Base-by-base conservation (phyloP, 2,329 filamentous ascomycete genomes). In the Exophiala aquamarina region DNA sequence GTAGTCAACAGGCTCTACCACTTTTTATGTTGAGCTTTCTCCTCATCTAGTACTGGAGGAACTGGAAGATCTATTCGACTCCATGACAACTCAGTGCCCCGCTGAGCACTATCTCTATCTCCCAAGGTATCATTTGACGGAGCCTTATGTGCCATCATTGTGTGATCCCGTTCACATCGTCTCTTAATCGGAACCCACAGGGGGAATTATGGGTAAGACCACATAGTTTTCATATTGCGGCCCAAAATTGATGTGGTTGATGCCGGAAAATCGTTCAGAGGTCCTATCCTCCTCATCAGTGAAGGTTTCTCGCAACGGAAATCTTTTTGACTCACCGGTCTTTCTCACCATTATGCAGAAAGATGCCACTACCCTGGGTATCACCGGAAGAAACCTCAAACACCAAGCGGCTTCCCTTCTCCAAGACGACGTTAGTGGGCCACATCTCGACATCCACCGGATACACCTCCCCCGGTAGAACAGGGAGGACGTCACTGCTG, bases 281-380 rank as follows among this genome's bases (percentile, higher is more conserved):
- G 5, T 28, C 50, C 61, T 33, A 57, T 65, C 62, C 63, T 59
- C 38, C 65, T 63, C 34, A 47, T 44, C n/a, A 18, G 32, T 35
- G 17, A 15, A n/a, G 32, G 32, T 35, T 5, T 35, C 15, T 15
- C 15, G 23, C 19, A 26, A n/a, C 11, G 13, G 18, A 17, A 37
- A 29, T 15, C 21, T 3, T 14, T 13, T 33, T 28, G 17, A 54
- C 54, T 23, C 45, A 58, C 53, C 63, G 44, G 32, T 34, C 32
- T 29, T 65, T 59, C 1, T 70, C 66, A 42, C 70, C 66, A 37
- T 70, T 69, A 52, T 77, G 75, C 50, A 62, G 61, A 58, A 77
- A 78, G 34, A 75, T 67, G 0, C 73, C 76, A 53, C 64, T 67
- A 0, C 75, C 75, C 52, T 78, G 74, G 0, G 75, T 78, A 62